Conservation (phyloP, 1,284 basidiomycete species). For the Heterobasidion parviporum region DNA sequence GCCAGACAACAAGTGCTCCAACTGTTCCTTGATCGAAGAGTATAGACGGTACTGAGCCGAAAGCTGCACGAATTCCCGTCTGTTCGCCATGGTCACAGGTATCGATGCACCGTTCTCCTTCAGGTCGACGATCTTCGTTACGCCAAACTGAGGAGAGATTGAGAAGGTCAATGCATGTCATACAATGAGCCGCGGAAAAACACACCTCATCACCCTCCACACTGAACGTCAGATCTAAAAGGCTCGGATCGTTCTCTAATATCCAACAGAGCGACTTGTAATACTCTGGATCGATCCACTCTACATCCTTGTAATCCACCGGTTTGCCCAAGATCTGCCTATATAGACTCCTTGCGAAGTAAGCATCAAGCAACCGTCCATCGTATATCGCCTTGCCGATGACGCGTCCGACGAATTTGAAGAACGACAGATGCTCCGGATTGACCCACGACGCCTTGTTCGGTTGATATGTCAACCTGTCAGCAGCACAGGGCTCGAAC, state of each 20-base stretch:
- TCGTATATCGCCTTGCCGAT: conserved; percentile 97
- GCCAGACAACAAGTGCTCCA: conserved; percentile 83
- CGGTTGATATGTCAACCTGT: conserved; percentile 91
- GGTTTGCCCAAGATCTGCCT: conserved; percentile 87
- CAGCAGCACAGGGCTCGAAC: conserved; percentile 95
- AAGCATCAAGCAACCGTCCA: conserved; percentile 92
- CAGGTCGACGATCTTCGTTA: conserved; percentile 78
- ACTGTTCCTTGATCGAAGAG: conserved; percentile 95
- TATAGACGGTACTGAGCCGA: conserved; percentile 89
- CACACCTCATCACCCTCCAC: conserved; percentile 86
- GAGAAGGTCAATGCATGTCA: not conserved
- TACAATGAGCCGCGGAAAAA: conserved; percentile 7
- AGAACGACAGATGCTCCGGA: conserved; percentile 93
- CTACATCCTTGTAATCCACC: conserved; percentile 90
- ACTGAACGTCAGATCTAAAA: conserved; percentile 81
- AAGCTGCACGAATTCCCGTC: conserved; percentile 91
- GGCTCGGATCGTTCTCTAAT: conserved; percentile 82
- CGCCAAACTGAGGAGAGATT: conserved; percentile 61
- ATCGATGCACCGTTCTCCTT: conserved; percentile 79
- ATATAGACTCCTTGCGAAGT: conserved; percentile 95
- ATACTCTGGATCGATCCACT: conserved; percentile 96
- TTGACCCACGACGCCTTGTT: conserved; percentile 95
- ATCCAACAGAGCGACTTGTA: conserved; percentile 93
- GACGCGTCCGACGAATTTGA: conserved; percentile 97
- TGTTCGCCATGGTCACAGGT: conserved; percentile 92